phyloP scores from a whole-genome alignment of 176 grass and related monocot species.

The Metroxylon sagu region DNA sequence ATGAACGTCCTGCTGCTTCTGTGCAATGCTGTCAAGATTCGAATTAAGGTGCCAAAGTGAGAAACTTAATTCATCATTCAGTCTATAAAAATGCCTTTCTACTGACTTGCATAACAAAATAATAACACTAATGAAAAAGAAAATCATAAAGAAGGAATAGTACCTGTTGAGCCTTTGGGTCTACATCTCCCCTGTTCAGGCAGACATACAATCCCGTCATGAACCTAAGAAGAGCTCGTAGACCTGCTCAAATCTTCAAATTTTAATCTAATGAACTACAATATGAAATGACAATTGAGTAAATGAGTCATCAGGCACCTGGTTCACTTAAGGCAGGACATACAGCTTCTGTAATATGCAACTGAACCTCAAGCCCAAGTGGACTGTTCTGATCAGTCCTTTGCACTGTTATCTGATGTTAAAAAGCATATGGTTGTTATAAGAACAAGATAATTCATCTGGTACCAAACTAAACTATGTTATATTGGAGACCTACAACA shows the following conservation, averaged over 20 bases:
- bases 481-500: no score
- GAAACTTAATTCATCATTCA: no score
- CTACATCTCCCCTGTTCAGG: conserved; percentile 90
- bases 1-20: conserved; percentile 90
- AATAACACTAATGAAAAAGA: conserved; percentile 9
- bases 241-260: conserved; percentile 42
- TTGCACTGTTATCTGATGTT: conserved; percentile 77
- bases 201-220: conserved; percentile 86
- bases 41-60: conserved; percentile 2
- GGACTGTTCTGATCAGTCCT: conserved; percentile 86
- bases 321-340: conserved; percentile 98
- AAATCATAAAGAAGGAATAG: neutral
- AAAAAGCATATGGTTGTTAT: conserved; percentile 3
- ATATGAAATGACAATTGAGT: neutral
- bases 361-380: conserved; percentile 90
- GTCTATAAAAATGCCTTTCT: no score
- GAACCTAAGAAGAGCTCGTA: conserved; percentile 91
- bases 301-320: conserved; percentile 40
- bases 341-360: conserved; percentile 95
- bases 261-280: conserved; percentile 8
- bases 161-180: conserved; percentile 86
- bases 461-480: no score
- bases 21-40: conserved; percentile 47
- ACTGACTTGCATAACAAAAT: conserved; percentile 8
- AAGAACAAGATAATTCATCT: no score